A percentile compares a stretch with the other conserved stretches of the same genome.
Evolutionary conservation across 139 green algal genomes (phyloP).

Genomic region (Ulvella scutata): DNA sequence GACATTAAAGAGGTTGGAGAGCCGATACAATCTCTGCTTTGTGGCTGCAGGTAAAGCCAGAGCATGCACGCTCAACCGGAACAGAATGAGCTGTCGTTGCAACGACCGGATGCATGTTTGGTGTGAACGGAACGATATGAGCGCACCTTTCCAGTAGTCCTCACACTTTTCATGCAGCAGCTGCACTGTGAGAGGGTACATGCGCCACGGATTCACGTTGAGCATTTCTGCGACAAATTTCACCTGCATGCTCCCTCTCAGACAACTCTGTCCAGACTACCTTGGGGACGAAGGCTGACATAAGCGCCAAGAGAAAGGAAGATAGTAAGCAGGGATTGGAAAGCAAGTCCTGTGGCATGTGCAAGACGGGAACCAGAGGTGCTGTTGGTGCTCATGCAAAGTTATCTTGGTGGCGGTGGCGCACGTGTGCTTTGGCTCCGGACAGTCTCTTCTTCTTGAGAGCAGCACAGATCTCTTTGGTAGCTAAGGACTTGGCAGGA

Average conservation of each 20-base stretch:
- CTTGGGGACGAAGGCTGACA: no score
- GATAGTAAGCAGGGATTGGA: background rate
- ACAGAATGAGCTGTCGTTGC: no score
- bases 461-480: background rate
- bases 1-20: no score
- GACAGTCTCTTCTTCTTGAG: background rate
- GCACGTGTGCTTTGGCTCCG: background rate
- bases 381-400: background rate
- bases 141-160: slow-evolving; percentile 5
- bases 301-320: no score
- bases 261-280: slow-evolving; percentile 22
- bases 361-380: background rate
- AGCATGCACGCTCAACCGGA: no score
- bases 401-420: background rate
- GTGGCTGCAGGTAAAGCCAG: no score
- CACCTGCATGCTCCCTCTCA: slow-evolving; percentile 29
- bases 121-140: no score
- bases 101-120: no score
- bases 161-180: slow-evolving; percentile 32
- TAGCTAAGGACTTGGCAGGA: slow-evolving; percentile 28
- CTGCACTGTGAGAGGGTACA: slow-evolving; percentile 69
- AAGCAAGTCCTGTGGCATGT: background rate
- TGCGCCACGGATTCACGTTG: slow-evolving; percentile 43
- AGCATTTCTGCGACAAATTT: slow-evolving; percentile 67
- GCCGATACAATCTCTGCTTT: no score